Conservation (phyloP, 257 asterid species). For the Nicotiana tabacum region DNA sequence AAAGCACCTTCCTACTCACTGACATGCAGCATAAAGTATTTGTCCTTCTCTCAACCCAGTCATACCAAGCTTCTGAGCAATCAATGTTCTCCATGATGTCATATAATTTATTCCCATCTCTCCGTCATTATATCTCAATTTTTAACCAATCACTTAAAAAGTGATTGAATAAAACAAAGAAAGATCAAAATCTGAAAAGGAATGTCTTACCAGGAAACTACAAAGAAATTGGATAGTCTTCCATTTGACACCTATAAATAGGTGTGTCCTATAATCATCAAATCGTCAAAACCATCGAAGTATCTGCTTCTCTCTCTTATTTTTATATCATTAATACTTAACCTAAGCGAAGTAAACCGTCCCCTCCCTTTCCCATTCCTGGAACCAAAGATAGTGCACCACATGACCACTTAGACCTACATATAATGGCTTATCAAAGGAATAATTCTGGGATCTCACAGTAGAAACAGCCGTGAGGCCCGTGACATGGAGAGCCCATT, state of each 20-base stretch:
- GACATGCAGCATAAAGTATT: neutral
- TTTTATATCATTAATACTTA: neutral
- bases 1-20: neutral
- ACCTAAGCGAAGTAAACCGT: neutral
- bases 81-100: neutral
- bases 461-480: neutral
- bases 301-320: neutral
- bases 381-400: neutral
- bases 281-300: neutral
- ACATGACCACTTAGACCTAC: neutral
- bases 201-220: neutral
- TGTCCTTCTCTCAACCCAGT: neutral
- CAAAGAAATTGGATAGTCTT: neutral
- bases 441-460: neutral
- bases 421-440: neutral
- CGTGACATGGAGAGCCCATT: neutral
- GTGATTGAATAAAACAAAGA: neutral
- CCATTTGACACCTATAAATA: neutral
- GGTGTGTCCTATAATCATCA: neutral
- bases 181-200: neutral
- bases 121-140: neutral
- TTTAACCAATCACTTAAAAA: neutral
- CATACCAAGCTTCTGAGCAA: neutral
- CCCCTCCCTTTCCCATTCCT: neutral
- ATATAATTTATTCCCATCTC: neutral